phyloP scores from a whole-genome alignment of 805 yeast species.

The Kuraishia hungarica region DNA sequence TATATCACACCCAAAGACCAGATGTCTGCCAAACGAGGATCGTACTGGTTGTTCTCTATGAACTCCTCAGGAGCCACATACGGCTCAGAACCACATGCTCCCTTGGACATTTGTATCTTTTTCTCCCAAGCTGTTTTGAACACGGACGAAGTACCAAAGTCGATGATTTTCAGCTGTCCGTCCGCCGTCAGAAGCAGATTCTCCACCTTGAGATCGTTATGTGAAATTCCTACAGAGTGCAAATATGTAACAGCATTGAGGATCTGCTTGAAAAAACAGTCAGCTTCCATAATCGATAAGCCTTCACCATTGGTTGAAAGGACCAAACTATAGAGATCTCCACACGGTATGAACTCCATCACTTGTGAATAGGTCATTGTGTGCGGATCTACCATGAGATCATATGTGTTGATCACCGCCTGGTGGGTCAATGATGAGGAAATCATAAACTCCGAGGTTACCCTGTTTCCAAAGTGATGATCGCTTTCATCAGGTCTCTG shows the following conservation, averaged over 20 bases:
- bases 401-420: constrained; percentile 72
- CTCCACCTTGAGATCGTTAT: constrained; percentile 88
- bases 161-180: constrained; percentile 67
- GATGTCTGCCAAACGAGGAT: constrained; percentile 73
- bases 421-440: constrained; percentile 68
- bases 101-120: constrained; percentile 56
- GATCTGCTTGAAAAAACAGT: constrained; percentile 84
- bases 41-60: constrained; percentile 42
- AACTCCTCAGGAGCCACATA: constrained; percentile 92
- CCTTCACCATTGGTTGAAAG: constrained; percentile 41
- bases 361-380: constrained; percentile 74
- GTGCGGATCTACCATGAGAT: constrained; percentile 66
- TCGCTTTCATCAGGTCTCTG: constrained; percentile 51
- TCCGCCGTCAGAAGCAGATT: constrained; percentile 61
- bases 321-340: constrained; percentile 62
- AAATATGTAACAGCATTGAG: constrained; percentile 75
- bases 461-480: constrained; percentile 54
- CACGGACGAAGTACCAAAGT: constrained; percentile 89
- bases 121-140: constrained; percentile 86
- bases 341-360: constrained; percentile 93
- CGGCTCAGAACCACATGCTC: constrained; percentile 85
- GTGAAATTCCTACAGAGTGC: constrained; percentile 91
- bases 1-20: constrained; percentile 85
- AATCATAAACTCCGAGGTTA: constrained; percentile 86
- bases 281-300: constrained; percentile 61